These are phyloP conservation scores for Syzygium jambos DNA, from an alignment of 345 rosid species.

Conservation along the genomic window DNA sequence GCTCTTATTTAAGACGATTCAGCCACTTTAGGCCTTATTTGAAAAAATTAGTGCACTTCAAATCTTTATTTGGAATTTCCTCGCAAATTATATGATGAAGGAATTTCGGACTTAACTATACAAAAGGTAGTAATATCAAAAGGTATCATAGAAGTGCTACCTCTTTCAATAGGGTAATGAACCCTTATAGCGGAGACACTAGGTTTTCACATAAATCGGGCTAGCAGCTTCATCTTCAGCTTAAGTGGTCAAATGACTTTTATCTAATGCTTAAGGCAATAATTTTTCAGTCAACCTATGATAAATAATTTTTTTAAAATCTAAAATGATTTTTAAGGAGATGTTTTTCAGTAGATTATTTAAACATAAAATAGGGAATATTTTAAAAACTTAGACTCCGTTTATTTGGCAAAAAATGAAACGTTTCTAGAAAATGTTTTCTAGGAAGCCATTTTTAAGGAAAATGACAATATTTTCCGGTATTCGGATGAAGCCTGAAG, in stretches of 20 bases:
- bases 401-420: too few species aligned
- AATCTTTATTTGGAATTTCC: too few species aligned
- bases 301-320: not conserved
- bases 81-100: not conserved
- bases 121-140: too few species aligned
- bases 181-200: not conserved
- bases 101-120: not conserved
- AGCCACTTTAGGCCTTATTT: too few species aligned
- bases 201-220: not conserved
- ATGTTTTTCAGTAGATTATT: not conserved
- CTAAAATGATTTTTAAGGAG: not conserved
- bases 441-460: too few species aligned
- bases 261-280: not conserved
- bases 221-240: not conserved
- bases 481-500: too few species aligned
- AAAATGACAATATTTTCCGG: too few species aligned
- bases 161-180: not conserved
- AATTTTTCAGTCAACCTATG: not conserved
- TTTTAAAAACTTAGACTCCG: not conserved
- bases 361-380: not conserved
- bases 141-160: not conserved
- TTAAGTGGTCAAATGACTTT: not conserved
- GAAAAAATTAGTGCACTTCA: too few species aligned
- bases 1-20: too few species aligned
- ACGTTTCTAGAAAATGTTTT: too few species aligned